Conservation (phyloP, 129 eudicot genomes). For the Glebionis coronaria region DNA sequence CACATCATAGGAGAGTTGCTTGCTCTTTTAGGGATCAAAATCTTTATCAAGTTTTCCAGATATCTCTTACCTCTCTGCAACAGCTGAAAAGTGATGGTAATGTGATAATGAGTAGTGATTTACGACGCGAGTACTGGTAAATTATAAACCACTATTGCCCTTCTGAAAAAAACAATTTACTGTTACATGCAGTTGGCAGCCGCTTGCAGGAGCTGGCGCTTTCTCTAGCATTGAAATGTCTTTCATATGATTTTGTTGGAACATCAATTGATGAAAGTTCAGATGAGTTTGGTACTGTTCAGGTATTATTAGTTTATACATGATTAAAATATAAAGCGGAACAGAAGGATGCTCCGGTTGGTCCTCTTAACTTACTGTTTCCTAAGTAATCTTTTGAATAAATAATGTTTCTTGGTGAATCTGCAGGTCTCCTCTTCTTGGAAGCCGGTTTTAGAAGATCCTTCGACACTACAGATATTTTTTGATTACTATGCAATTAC, state of each 20-base stretch:
- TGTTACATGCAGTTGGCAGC: conserved; percentile 55
- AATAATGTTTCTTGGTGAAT: conserved; percentile 17
- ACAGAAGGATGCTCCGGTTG: conserved; percentile 1
- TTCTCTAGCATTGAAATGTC: conserved; percentile 80
- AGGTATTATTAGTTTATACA: conserved; percentile 50
- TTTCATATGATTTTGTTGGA: conserved; percentile 96
- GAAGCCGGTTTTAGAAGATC: conserved; percentile 87
- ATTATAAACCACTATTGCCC: not conserved
- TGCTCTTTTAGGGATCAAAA: conserved; percentile 88
- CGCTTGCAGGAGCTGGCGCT: conserved; percentile 92
- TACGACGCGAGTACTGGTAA: not conserved
- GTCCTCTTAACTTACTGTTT: not conserved
- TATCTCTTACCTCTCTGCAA: conserved; percentile 79
- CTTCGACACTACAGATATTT: conserved; percentile 83
- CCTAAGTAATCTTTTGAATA: conserved; percentile 5
- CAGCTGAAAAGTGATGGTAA: conserved; percentile 91
- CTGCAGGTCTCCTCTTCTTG: conserved; percentile 86
- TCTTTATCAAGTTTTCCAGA: conserved; percentile 81
- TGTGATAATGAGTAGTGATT: conserved; percentile 14
- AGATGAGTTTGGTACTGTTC: conserved; percentile 97
- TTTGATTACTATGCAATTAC: conserved; percentile 94
- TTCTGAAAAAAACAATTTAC: conserved; percentile 7
- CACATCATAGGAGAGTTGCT: conserved; percentile 90
- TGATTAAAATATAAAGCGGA: conserved; percentile 7
- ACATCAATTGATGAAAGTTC: conserved; percentile 98